Evolutionary conservation across 2,329 filamentous ascomycete genomes (phyloP), one percentile per base, ranked within the genome.

Genomic region (Rhynchosporium secalis): DNA sequence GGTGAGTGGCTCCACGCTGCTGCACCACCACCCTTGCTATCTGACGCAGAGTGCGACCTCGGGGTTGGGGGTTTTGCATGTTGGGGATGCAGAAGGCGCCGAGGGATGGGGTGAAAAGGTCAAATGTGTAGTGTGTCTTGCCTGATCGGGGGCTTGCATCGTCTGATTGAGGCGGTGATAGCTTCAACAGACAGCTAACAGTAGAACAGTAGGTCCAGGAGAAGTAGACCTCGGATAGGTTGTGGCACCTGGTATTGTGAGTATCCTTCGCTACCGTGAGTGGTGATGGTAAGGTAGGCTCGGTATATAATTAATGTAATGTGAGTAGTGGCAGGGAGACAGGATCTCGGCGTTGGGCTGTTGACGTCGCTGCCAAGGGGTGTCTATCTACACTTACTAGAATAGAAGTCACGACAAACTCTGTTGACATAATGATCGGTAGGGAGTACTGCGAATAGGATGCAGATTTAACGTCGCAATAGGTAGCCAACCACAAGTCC

Each of bases 1-100:
- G 59, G 56, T 60, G 64, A 58, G 56, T 61, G 62, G 64, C 49
- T 60, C 33, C 33, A 58, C 40, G 33, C 28, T 54, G 33, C 51
- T 55, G 57, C 49, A 56, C 31, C 33, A 36, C 61, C 63, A 36
- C 61, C 63, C 61, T 59, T 48, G 31, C 31, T 33, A 55, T 46
- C 51, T 62, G 59, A 65, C 56, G 61, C 47, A 52, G 64, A 52
- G 64, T 66, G 64, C 58, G 61, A 63, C 61, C 38, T n/a, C 58
- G 62, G 43, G 57, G 51, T 40, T 57, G 56, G 28, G 13, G 8
- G 10, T 54, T 36, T 13, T 54, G 51, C 51, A 54, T 40, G 9
- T 41, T 54, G 51, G 41, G 51, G 51, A 41, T 54, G 51, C 33
- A 33, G 38, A 33, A 54, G 38, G 51, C 51, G 33, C 51, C 33